Base-by-base conservation (phyloP, 257 asterid genomes). In the Salvia splendens region DNA sequence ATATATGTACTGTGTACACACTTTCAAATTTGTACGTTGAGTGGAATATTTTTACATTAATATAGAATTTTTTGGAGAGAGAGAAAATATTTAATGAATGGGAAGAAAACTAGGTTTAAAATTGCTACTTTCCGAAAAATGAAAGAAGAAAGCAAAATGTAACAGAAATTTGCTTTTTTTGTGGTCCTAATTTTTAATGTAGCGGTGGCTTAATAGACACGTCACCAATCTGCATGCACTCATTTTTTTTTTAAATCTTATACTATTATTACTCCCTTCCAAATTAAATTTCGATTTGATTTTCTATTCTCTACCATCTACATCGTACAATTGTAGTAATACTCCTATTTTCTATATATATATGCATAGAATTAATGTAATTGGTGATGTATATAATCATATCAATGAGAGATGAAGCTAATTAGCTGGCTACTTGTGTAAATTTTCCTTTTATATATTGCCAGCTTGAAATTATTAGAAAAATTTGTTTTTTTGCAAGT, bases 91-190 rank as follows among this genome's bases (percentile, higher is more conserved):
- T 61, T 12, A 76, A 43, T 77, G 64, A 36, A 43, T 24, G 63
- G 57, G 33, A 65, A 64, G 66, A 73, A 73, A 78, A 64, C 68
- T 67, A 69, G 67, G 76, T 11, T 14, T 16, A 15, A 58, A 15
- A 58, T 69, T 24, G 76, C 73, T 64, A 69, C 40, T 78, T 78
- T 78, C 76, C 76, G 8, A 78, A 68, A 30, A 43, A 9, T 1
- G 1, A 50, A 62, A 64, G 50, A 72, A 54, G 49, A 38, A 38
- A 68, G 24, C 48, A 30, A 76, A 54, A 67, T 32, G 33, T 8
- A 47, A 61, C 6, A 6, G 5, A 67, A 55, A 36, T 55, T 69
- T 64, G 52, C 45, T 52, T 54, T 57, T 35, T 24, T 61, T 51
- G 69, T 61, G 62, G 8, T 6, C 55, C 60, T 17, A 43, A 57